These are phyloP conservation scores for Spizellomyces sp. DNA, from an alignment of 192 early-diverging fungal genomes.

Conservation along the genomic window DNA sequence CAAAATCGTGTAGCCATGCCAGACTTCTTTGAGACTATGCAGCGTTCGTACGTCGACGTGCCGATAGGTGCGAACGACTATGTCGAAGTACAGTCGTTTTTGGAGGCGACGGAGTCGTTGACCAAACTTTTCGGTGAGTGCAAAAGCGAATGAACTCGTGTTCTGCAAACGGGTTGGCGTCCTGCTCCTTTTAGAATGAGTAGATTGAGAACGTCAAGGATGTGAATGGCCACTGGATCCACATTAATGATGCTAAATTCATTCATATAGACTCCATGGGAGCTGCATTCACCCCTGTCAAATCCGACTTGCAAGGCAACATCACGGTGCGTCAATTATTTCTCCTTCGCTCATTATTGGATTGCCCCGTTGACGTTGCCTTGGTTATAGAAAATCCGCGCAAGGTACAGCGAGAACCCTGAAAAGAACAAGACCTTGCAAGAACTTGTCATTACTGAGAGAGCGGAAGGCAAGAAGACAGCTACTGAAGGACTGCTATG, in stretches of 20 bases:
- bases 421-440: slow-evolving; percentile 76
- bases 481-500: slow-evolving; percentile 93
- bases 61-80: slow-evolving; percentile 57
- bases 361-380: not conserved
- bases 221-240: not conserved
- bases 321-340: slow-evolving; percentile 62
- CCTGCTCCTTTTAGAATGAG: not conserved
- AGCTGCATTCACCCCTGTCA: slow-evolving; percentile 82
- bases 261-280: slow-evolving; percentile 42
- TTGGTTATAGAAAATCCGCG: slow-evolving; percentile 72
- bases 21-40: slow-evolving; percentile 66
- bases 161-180: not conserved
- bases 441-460: slow-evolving; percentile 75
- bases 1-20: slow-evolving; percentile 30
- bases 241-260: not conserved
- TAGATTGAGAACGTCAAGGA: no score
- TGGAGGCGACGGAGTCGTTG: slow-evolving; percentile 77
- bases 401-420: slow-evolving; percentile 70
- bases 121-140: slow-evolving; percentile 72
- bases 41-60: slow-evolving; percentile 71
- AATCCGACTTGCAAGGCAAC: slow-evolving; percentile 92
- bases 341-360: not conserved
- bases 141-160: not conserved
- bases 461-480: slow-evolving; percentile 75
- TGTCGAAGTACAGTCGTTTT: slow-evolving; percentile 75